phyloP scores from a whole-genome alignment of 257 asterid genomes.

The Ilex asprella region DNA sequence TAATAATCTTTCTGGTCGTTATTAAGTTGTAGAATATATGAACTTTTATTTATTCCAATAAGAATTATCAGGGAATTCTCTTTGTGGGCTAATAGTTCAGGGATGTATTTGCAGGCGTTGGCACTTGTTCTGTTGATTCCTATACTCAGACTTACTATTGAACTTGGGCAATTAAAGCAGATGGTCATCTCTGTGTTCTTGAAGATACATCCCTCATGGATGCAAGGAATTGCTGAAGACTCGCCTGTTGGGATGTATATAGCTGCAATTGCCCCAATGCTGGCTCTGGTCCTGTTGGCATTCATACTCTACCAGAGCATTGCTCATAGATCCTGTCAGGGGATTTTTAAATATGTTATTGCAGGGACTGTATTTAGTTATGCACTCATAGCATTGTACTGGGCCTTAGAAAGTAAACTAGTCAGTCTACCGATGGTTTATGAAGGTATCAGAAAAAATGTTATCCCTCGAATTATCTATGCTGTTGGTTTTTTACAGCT shows the following conservation, averaged over 20 bases:
- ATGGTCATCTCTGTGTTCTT: slow-evolving; percentile 44
- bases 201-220: slow-evolving; percentile 47
- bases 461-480: slow-evolving; percentile 70
- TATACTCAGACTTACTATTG: slow-evolving; percentile 70
- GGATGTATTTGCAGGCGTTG: slow-evolving; percentile 47
- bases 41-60: neutral
- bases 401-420: slow-evolving; percentile 56
- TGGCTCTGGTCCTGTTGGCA: slow-evolving; percentile 54
- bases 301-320: slow-evolving; percentile 50
- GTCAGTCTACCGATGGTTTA: slow-evolving; percentile 23
- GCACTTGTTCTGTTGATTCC: slow-evolving; percentile 65
- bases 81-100: neutral
- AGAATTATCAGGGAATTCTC: neutral
- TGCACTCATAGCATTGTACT: slow-evolving; percentile 48
- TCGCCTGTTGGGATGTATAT: slow-evolving; percentile 45
- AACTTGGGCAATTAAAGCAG: slow-evolving; percentile 49
- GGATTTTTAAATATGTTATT: slow-evolving; percentile 50
- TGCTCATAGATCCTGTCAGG: slow-evolving; percentile 29
- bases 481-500: slow-evolving; percentile 67
- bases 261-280: slow-evolving; percentile 50
- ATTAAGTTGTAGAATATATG: neutral
- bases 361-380: slow-evolving; percentile 46
- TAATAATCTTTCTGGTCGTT: neutral
- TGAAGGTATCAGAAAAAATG: slow-evolving; percentile 33
- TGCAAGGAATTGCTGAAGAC: slow-evolving; percentile 34